Conservation (phyloP, 2,329 filamentous ascomycete genomes). For the Fusarium staphyleae region DNA sequence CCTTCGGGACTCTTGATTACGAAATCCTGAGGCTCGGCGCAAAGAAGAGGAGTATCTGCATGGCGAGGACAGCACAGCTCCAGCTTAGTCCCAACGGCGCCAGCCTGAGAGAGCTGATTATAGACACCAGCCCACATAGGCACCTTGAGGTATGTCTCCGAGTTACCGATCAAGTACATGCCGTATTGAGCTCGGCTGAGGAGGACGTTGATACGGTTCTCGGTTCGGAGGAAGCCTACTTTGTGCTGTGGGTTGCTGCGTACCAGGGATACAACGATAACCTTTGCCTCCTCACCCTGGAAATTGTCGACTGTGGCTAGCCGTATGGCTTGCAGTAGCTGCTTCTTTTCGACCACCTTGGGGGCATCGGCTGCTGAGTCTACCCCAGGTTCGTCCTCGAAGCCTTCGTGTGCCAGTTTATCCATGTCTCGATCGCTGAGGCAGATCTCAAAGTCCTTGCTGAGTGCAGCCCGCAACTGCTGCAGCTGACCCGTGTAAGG, state of each 20-base stretch:
- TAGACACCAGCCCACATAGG: conserved; percentile 58
- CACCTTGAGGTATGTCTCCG: conserved; percentile 60
- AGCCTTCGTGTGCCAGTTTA: conserved; percentile 51
- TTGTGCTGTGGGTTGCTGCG: conserved; percentile 67
- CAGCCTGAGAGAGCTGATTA: conserved; percentile 7
- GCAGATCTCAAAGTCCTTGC: conserved; percentile 63
- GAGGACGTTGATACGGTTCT: conserved; percentile 74
- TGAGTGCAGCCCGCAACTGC: conserved; percentile 56
- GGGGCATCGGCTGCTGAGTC: conserved; percentile 39
- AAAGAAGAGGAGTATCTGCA: conserved; percentile 54
- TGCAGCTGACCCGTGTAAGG: conserved; percentile 67
- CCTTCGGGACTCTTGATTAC: conserved; percentile 63
- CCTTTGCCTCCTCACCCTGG: conserved; percentile 77
- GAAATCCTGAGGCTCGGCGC: conserved; percentile 64
- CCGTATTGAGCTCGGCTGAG: conserved; percentile 71
- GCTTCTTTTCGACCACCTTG: conserved; percentile 38
- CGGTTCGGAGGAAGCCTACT: conserved; percentile 70
- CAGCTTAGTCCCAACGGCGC: conserved; percentile 57
- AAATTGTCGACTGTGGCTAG: conserved; percentile 78
- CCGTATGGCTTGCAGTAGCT: conserved; percentile 57
- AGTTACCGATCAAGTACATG: conserved; percentile 73
- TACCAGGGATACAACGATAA: conserved; percentile 74
- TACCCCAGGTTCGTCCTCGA: conserved; percentile 42
- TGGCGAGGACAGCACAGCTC: conserved; percentile 68
- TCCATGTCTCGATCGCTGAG: conserved; percentile 69